phyloP scores from a whole-genome alignment of 1,284 basidiomycete genomes.

The Stereum hirsutum region DNA sequence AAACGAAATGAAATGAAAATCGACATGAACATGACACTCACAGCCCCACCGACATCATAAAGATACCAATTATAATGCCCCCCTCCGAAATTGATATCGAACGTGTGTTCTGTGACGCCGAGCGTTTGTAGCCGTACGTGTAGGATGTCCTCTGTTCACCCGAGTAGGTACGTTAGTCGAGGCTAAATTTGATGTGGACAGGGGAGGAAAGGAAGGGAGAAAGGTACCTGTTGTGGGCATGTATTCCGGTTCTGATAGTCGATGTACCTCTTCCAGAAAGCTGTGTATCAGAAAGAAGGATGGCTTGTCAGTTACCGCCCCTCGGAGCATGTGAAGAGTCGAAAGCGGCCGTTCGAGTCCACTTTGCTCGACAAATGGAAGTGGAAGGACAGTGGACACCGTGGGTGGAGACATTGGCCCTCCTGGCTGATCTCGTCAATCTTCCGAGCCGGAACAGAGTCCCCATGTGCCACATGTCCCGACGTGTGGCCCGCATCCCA shows the following conservation, averaged over 20 bases:
- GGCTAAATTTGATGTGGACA: no score
- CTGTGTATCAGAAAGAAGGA: constrained; percentile 24
- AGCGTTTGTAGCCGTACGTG: constrained; percentile 71
- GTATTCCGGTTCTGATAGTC: constrained; percentile 62
- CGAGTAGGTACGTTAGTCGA: neutral
- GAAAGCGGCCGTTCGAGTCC: no score
- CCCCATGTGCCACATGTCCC: neutral
- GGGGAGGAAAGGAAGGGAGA: constrained; percentile 1
- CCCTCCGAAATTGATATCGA: constrained; percentile 55
- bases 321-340: no score
- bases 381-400: no score
- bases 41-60: constrained; percentile 75
- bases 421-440: no score
- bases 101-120: constrained; percentile 68
- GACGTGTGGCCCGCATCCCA: neutral
- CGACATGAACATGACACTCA: constrained; percentile 18
- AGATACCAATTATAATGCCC: constrained; percentile 62
- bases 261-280: constrained; percentile 56
- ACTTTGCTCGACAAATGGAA: no score
- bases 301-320: no score
- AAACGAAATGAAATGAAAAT: no score
- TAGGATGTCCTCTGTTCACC: constrained; percentile 52
- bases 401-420: no score
- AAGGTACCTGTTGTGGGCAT: constrained; percentile 53
- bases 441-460: no score